These are phyloP conservation scores for Aspergillus coremiiformis DNA, from an alignment of 495 filamentous ascomycete species.

Conservation along the genomic window DNA sequence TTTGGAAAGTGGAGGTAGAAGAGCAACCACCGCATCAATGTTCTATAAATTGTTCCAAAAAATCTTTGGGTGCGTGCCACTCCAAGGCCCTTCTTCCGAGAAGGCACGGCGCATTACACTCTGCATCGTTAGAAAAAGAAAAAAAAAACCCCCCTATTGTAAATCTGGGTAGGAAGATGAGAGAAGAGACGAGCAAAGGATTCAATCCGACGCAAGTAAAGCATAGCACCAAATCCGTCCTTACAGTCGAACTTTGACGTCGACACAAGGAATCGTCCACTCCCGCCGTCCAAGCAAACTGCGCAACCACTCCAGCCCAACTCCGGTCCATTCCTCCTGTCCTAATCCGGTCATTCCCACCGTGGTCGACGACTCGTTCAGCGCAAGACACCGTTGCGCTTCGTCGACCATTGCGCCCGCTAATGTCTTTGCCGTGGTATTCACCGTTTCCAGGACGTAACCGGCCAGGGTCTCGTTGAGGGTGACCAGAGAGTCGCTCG, in stretches of 20 bases:
- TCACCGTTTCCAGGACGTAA: slow-evolving; percentile 54
- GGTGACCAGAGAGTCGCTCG: slow-evolving; percentile 14
- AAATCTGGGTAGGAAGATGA: background rate
- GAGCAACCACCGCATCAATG: background rate
- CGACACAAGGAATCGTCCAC: slow-evolving; percentile 77
- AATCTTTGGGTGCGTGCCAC: background rate
- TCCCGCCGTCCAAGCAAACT: slow-evolving; percentile 67
- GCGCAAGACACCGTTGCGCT: slow-evolving; percentile 42
- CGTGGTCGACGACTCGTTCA: slow-evolving; percentile 12
- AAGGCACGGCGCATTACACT: background rate
- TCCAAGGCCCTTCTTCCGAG: background rate
- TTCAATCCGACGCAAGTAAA: background rate
- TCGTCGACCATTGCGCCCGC: slow-evolving; percentile 60
- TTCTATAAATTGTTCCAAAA: background rate
- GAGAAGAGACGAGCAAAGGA: background rate
- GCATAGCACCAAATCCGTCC: background rate
- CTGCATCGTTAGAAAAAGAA: background rate
- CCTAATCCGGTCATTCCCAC: slow-evolving; percentile 4
- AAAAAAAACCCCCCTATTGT: too few relatives aligned
- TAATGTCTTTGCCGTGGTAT: slow-evolving; percentile 60
- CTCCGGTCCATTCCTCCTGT: slow-evolving; percentile 62
- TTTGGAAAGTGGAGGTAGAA: background rate
- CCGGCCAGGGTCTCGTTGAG: slow-evolving; percentile 33
- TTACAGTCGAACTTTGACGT: slow-evolving; percentile 68
- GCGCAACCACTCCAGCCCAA: slow-evolving; percentile 76